Conservation (phyloP, 2,329 filamentous ascomycete species). For the Teratosphaeria viscida region DNA sequence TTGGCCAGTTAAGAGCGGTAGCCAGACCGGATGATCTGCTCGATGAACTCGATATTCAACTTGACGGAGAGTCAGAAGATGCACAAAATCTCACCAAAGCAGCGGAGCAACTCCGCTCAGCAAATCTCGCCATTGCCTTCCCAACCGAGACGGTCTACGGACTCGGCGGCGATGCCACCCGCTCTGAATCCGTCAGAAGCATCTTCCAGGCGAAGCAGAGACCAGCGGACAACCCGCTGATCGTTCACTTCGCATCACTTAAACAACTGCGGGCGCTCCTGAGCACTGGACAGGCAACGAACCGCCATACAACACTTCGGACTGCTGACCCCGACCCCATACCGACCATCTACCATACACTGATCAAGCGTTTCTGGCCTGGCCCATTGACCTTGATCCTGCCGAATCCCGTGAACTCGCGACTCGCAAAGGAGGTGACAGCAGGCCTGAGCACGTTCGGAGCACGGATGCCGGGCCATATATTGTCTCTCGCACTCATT, state of each 20-base stretch:
- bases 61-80: slow-evolving; percentile 31
- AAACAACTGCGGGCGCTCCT: slow-evolving; percentile 61
- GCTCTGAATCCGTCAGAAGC: slow-evolving; percentile 71
- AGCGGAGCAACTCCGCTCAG: slow-evolving; percentile 53
- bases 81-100: slow-evolving; percentile 50
- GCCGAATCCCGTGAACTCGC: slow-evolving; percentile 58
- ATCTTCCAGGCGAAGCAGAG: slow-evolving; percentile 87
- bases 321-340: slow-evolving; percentile 37
- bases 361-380: slow-evolving; percentile 85
- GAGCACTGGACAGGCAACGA: slow-evolving; percentile 4
- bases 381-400: slow-evolving; percentile 87
- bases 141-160: slow-evolving; percentile 98
- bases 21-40: slow-evolving; percentile 22
- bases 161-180: slow-evolving; percentile 87
- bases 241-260: slow-evolving; percentile 79
- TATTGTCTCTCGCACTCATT: slow-evolving; percentile 82
- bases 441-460: slow-evolving; percentile 78
- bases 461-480: slow-evolving; percentile 75
- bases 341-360: slow-evolving; percentile 62
- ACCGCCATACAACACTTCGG: slow-evolving; percentile 9
- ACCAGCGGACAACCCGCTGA: slow-evolving; percentile 89
- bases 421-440: slow-evolving; percentile 82
- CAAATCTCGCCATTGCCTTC: slow-evolving; percentile 75
- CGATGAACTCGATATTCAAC: slow-evolving; percentile 24
- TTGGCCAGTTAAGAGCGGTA: slow-evolving; percentile 28